These are phyloP conservation scores for Microsporum ferrugineum DNA, from an alignment of 2,329 filamentous ascomycete genomes.

Conservation along the genomic window DNA sequence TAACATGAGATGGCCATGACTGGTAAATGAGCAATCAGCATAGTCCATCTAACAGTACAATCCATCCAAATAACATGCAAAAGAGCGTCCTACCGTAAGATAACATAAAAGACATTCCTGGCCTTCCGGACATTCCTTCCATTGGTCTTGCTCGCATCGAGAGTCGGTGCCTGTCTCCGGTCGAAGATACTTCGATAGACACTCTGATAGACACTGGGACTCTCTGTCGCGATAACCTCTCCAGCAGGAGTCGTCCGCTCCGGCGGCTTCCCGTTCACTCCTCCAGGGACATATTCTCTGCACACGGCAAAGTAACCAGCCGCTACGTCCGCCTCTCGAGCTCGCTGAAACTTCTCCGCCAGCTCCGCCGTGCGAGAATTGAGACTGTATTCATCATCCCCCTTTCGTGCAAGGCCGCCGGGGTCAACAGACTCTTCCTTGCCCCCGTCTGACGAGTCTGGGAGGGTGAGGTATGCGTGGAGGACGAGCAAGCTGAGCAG, in stretches of 20 bases:
- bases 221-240: slow-evolving; percentile 64
- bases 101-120: slow-evolving; percentile 86
- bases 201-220: slow-evolving; percentile 90
- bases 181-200: slow-evolving; percentile 98
- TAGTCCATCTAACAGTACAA: neutral
- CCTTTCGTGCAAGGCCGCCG: slow-evolving; percentile 38
- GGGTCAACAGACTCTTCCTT: slow-evolving; percentile 22
- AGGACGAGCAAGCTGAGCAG: slow-evolving; percentile 49
- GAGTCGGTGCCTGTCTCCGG: slow-evolving; percentile 50
- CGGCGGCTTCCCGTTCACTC: slow-evolving; percentile 83
- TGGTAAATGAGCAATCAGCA: slow-evolving; percentile 25
- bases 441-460: slow-evolving; percentile 23
- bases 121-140: slow-evolving; percentile 47
- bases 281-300: slow-evolving; percentile 81
- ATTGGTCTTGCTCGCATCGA: slow-evolving; percentile 42
- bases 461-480: slow-evolving; percentile 59
- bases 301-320: slow-evolving; percentile 93
- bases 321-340: slow-evolving; percentile 63
- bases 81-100: slow-evolving; percentile 54
- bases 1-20: slow-evolving; percentile 91
- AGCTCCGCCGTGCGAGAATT: slow-evolving; percentile 48
- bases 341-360: slow-evolving; percentile 50
- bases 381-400: slow-evolving; percentile 55
- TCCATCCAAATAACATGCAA: neutral
- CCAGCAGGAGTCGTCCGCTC: slow-evolving; percentile 74